Conservation (phyloP, 768 basidiomycete species). For the Calvatia gigantea region DNA sequence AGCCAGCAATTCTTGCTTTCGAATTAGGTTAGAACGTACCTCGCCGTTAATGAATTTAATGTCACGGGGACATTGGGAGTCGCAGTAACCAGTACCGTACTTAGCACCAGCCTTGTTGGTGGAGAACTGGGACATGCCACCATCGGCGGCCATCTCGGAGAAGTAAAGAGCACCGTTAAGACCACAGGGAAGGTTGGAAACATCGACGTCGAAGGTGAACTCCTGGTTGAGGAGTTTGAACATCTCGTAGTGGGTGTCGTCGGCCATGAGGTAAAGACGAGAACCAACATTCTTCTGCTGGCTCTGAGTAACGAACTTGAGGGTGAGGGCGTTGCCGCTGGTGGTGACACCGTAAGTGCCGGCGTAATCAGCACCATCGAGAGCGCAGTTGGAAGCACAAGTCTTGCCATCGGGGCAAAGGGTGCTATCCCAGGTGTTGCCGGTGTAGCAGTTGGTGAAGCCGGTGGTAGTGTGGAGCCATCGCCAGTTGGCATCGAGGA, state of each 20-base stretch:
- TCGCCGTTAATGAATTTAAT: conserved; percentile 14
- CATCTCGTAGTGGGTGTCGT: conserved; percentile 12
- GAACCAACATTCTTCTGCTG: conserved; percentile 11
- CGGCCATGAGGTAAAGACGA: conserved; percentile 12
- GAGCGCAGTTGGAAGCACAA: conserved; percentile 8
- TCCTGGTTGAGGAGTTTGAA: conserved; percentile 14
- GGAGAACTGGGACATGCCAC: conserved; percentile 4
- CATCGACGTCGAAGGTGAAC: conserved; percentile 15
- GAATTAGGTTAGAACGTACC: not conserved
- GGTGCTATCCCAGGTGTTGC: conserved; percentile 9
- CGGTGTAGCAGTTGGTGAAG: conserved; percentile 13
- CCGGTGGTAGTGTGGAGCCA: conserved; percentile 8
- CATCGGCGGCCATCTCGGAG: conserved; percentile 13
- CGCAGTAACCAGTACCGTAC: conserved; percentile 15
- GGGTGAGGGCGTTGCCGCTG: conserved; percentile 12
- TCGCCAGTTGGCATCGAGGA: conserved; percentile 13
- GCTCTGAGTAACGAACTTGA: conserved; percentile 13
- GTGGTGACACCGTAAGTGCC: conserved; percentile 13
- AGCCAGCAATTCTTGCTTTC: not conserved
- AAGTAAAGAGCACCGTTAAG: conserved; percentile 14
- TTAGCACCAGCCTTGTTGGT: conserved; percentile 14
- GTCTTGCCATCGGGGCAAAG: conserved; percentile 6
- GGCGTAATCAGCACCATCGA: conserved; percentile 13
- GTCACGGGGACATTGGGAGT: conserved; percentile 13
- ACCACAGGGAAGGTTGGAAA: conserved; percentile 14